phyloP scores from a whole-genome alignment of 495 filamentous ascomycete genomes.

The Aspergillus conjunctus region DNA sequence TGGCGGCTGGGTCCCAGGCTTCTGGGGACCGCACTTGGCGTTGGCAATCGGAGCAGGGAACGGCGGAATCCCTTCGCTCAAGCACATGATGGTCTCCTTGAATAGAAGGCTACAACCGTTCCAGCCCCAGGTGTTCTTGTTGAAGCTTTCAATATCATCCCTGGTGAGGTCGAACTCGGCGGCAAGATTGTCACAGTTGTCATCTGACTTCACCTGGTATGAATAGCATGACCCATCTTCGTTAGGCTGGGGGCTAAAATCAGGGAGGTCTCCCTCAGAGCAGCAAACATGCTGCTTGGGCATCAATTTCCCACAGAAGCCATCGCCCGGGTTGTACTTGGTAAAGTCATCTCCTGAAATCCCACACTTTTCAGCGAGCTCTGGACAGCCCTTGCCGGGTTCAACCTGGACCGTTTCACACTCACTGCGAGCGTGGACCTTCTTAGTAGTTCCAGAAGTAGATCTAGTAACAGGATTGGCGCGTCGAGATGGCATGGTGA shows the following conservation, averaged over 20 bases:
- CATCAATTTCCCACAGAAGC: constrained; percentile 39
- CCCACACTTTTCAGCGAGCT: constrained; percentile 6
- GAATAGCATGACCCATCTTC: constrained; percentile 43
- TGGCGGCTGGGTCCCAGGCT: constrained; percentile 34
- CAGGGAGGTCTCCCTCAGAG: constrained; percentile 41
- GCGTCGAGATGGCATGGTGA: not conserved
- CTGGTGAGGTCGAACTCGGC: constrained; percentile 1
- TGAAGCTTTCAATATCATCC: constrained; percentile 38
- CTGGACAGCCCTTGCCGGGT: not conserved
- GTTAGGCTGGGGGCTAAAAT: constrained; percentile 43
- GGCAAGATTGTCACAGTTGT: constrained; percentile 27
- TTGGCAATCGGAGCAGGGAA: constrained; percentile 42
- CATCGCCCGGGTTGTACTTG: constrained; percentile 38
- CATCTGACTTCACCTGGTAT: constrained; percentile 36
- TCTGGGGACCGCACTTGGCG: constrained; percentile 49
- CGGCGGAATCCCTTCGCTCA: constrained; percentile 49
- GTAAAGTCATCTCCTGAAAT: constrained; percentile 32
- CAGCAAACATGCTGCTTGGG: constrained; percentile 50
- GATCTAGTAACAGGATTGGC: not conserved
- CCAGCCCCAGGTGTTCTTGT: constrained; percentile 41
- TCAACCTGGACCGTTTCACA: constrained; percentile 7
- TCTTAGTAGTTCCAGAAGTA: not conserved
- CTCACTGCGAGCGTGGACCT: not conserved
- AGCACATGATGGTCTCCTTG: constrained; percentile 39
- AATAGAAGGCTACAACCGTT: constrained; percentile 19